Evolutionary conservation across 2,329 filamentous ascomycete genomes (phyloP), one percentile per base, ranked within the genome.

Genomic region (Alternaria postmessia): DNA sequence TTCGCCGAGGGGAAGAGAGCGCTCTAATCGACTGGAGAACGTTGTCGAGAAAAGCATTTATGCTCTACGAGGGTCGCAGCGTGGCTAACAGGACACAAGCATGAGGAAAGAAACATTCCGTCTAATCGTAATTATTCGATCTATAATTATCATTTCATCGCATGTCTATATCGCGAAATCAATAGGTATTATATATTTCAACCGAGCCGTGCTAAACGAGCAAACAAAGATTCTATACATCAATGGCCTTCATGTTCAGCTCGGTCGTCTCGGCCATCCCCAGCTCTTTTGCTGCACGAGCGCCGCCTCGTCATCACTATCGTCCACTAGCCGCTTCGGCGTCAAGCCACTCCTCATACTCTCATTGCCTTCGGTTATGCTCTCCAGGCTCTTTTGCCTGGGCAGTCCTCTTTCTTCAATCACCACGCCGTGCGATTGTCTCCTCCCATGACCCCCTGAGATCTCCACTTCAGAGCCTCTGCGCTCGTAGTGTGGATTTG

Each of bases 221-320:
- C 44, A 34, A 9, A 9, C 8, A 39, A 18, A 18, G 7, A 18
- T 18, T 38, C 34, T 8, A 20, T 5, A 18, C 8, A 7, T 54
- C 14, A 12, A 14, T 18, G 32, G 30, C 14, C 18, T 7, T 36
- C 22, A 28, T 7, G 8, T 5, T 54, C 41, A 61, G 38, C 44
- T 63, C 22, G 18, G 24, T 38, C 58, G 30, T 46, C 62, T 51
- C 44, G 57, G 57, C 61, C 54, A 59, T 39, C 51, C 42, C 54
- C 54, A 51, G 4, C 20, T 16, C 22, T 59, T 62, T 36, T 59
- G 62, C 30, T 52, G 55, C 11, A 72, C 68, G 22, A 72, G 60
- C 20, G 67, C 68, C 12, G 62, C 62, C 54, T 72, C 70, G 32
- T 72, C 70, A 46, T 72, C 70, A 14, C 70, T 72, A 36, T 72